phyloP scores from a whole-genome alignment of 768 basidiomycete species.

The Rhodotorula paludigena region DNA sequence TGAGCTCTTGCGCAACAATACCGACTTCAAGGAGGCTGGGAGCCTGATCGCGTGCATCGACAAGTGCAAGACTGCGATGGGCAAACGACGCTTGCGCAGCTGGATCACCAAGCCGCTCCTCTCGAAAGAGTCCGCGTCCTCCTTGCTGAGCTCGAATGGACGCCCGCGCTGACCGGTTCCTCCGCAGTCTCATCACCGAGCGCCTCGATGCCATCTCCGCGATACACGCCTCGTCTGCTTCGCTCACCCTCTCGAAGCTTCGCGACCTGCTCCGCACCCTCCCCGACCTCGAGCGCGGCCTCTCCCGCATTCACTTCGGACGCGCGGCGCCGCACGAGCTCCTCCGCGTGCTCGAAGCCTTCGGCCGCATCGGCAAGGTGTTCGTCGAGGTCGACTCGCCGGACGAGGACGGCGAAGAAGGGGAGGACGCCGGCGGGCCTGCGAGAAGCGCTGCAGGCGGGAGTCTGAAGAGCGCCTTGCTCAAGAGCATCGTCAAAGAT shows the following conservation, averaged over 20 bases:
- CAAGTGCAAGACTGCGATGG: conserved; percentile 81
- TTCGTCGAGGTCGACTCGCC: conserved; percentile 49
- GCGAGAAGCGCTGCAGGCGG: background rate
- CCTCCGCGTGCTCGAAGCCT: conserved; percentile 65
- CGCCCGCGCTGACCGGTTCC: fast-evolving
- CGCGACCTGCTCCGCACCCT: conserved; percentile 28
- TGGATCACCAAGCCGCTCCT: conserved; percentile 86
- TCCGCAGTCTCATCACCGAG: conserved; percentile 61
- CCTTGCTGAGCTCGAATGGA: conserved; percentile 25
- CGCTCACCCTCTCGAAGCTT: conserved; percentile 57
- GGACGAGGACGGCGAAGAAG: background rate
- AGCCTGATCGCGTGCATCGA: conserved; percentile 82
- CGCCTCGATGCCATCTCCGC: conserved; percentile 82
- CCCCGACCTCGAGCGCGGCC: conserved; percentile 51
- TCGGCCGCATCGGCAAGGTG: conserved; percentile 63
- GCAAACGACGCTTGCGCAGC: conserved; percentile 68
- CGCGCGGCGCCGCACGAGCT: conserved; percentile 77
- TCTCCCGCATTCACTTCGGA: conserved; percentile 84
- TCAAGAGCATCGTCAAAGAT: conserved; percentile 61
- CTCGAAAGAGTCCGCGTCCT: conserved; percentile 49
- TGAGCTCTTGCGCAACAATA: conserved; percentile 89
- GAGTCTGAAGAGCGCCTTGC: conserved; percentile 9
- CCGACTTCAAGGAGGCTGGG: conserved; percentile 66
- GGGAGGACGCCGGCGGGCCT: background rate
- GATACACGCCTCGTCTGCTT: conserved; percentile 50